phyloP scores from a whole-genome alignment of 1,284 basidiomycete genomes.

The Ustilago crameri region DNA sequence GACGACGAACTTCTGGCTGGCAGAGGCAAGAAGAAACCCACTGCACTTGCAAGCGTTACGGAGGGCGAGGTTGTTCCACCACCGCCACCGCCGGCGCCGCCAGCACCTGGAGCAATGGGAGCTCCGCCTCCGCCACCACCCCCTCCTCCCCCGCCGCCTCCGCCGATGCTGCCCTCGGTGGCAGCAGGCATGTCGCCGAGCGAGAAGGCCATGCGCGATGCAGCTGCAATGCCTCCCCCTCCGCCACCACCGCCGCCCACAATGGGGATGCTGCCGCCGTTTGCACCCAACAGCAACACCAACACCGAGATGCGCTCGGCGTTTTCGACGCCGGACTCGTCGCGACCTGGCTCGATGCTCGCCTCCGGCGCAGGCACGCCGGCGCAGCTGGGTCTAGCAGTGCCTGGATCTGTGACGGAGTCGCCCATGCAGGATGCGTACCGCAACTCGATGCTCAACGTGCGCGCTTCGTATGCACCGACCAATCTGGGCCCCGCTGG shows the following conservation, averaged over 20 bases:
- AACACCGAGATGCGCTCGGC: constrained; percentile 42
- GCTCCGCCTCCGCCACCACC: constrained; percentile 37
- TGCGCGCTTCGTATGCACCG: constrained; percentile 57
- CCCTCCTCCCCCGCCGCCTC: constrained; percentile 46
- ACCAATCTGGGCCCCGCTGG: constrained; percentile 55
- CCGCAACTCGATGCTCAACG: constrained; percentile 64
- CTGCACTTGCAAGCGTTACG: constrained; percentile 15
- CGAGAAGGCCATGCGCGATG: constrained; percentile 27
- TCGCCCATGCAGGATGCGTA: constrained; percentile 40
- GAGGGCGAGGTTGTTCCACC: constrained; percentile 7
- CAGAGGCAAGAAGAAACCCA: constrained; percentile 39
- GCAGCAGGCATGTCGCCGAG: constrained; percentile 14
- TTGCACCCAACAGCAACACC: constrained; percentile 9
- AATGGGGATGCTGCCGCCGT: constrained; percentile 29
- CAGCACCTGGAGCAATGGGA: constrained; percentile 8
- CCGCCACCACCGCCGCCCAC: constrained; percentile 53
- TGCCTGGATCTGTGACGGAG: constrained; percentile 59
- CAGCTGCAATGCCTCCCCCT: constrained; percentile 48
- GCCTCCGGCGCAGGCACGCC: constrained; percentile 66
- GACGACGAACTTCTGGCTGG: constrained; percentile 44
- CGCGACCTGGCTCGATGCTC: constrained; percentile 50
- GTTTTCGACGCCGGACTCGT: constrained; percentile 49
- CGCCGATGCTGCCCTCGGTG: constrained; percentile 30
- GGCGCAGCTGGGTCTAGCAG: constrained; percentile 69
- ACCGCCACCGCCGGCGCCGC: constrained; percentile 23